Evolutionary conservation across 2,329 filamentous ascomycete species (phyloP), one percentile per base, ranked within the genome.

Genomic region (Fusarium gaditjirri): DNA sequence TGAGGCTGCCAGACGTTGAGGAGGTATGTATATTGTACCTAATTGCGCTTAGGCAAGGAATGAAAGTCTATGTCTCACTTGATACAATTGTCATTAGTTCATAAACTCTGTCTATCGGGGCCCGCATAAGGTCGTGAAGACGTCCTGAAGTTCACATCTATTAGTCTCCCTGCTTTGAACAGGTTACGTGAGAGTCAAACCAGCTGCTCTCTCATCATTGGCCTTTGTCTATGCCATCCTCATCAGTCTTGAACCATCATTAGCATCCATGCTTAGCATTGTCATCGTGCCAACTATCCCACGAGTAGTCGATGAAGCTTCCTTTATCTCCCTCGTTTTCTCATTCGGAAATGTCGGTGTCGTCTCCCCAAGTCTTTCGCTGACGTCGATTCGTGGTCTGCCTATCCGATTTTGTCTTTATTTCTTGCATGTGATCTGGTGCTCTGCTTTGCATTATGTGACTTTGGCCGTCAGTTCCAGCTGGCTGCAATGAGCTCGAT

Each of bases 401-500:
- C 35, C 64, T 52, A 19, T 38, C 58, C 42, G 55, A 65, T 11
- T 46, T 63, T 29, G 50, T 38, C 27, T 57, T 62, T 21, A 27
- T 43, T 21, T 66, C 39, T 23, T 66, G 52, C 11, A 49, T 41
- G n/a, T 68, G 53, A n/a, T 58, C 44, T 14, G 52, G 39, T 19
- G 43, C 27, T 38, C 54, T 41, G 4, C 43, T 44, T 42, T 65
- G 43, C 14, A 53, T 17, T 10, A 27, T 25, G 29, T 27, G 21
- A 11, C 8, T 59, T 10, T 63, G 44, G 25, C 43, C 36, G 8
- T 64, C 58, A 17, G n/a, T 35, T 52, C 52, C 46, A 3, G 64
- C 44, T 12, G 60, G 47, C 39, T 66, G 70, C 29, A 50, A 43
- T 38, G 68, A 67, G 27, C 43, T 46, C 35, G 53, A 43, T 43